These are phyloP conservation scores for Diplodia seriata DNA, from an alignment of 2,329 filamentous ascomycete species.

Conservation along the genomic window DNA sequence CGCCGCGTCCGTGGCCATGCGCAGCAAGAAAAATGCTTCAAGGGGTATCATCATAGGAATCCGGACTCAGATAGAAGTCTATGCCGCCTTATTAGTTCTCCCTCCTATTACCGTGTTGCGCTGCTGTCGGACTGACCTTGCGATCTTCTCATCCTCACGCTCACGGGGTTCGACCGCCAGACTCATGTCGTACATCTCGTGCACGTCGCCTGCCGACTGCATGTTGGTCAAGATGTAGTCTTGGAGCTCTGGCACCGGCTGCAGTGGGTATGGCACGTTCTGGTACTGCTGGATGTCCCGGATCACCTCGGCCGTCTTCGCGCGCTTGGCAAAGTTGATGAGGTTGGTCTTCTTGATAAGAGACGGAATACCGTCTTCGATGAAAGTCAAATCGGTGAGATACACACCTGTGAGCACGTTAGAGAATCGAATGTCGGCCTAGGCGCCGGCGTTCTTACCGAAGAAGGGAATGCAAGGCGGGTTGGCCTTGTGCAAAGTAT, in stretches of 20 bases:
- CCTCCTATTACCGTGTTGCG: slow-evolving; percentile 16
- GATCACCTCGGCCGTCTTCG: slow-evolving; percentile 97
- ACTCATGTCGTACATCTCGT: slow-evolving; percentile 99
- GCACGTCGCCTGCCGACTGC: slow-evolving; percentile 92
- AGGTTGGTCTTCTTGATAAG: slow-evolving; percentile 95
- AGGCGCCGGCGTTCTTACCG: slow-evolving; percentile 60
- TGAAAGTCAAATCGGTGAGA: slow-evolving; percentile 95
- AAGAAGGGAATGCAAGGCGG: slow-evolving; percentile 99
- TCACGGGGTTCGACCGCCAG: slow-evolving; percentile 92
- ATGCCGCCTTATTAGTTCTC: slow-evolving; percentile 37
- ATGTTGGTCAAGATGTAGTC: slow-evolving; percentile 98
- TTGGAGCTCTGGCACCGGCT: slow-evolving; percentile 88
- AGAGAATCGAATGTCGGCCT: slow-evolving; percentile 31
- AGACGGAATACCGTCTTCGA: slow-evolving; percentile 96
- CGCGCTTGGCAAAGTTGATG: slow-evolving; percentile 98
- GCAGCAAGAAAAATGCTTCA: slow-evolving; percentile 39
- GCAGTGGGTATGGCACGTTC: slow-evolving; percentile 92
- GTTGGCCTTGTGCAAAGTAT: slow-evolving; percentile 88
- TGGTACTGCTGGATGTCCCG: slow-evolving; percentile 99
- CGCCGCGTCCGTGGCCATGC: slow-evolving; percentile 17
- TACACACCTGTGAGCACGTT: slow-evolving; percentile 74
- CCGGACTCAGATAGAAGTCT: slow-evolving; percentile 63
- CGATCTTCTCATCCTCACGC: slow-evolving; percentile 98
- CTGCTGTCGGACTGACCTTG: slow-evolving; percentile 67
- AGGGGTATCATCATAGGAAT: slow-evolving; percentile 58